Evolutionary conservation across 2,329 filamentous ascomycete genomes (phyloP).

Genomic region (Trichoderma sp.): DNA sequence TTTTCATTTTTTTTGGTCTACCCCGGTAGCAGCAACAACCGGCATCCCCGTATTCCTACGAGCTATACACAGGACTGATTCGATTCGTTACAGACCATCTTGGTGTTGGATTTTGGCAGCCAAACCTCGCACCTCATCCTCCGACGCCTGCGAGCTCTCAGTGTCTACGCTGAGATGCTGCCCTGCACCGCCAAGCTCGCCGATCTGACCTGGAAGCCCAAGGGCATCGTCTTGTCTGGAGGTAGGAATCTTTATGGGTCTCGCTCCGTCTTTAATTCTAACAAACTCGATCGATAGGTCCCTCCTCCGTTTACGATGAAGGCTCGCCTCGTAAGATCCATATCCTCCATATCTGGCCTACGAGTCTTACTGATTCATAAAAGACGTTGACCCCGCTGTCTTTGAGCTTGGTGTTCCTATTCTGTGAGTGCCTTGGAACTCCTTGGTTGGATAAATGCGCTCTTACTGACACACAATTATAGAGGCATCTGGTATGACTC

Average conservation of each 20-base stretch:
- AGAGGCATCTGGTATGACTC: not conserved
- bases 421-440: not conserved
- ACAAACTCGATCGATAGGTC: not conserved
- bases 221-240: not conserved
- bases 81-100: not conserved
- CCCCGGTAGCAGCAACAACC: not conserved
- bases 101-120: not conserved
- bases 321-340: not conserved
- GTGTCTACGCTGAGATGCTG: not conserved
- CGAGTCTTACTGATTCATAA: not conserved
- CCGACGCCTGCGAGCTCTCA: not conserved
- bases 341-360: not conserved
- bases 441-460: conserved; percentile 32
- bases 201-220: not conserved
- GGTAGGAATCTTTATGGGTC: not conserved
- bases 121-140: not conserved
- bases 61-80: not conserved
- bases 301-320: not conserved
- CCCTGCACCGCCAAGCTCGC: not conserved
- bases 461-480: not conserved
- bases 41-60: not conserved
- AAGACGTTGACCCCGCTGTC: conserved; percentile 65
- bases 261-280: not conserved
- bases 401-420: conserved; percentile 61
- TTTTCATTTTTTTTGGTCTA: not conserved